Evolutionary conservation across 2,329 filamentous ascomycete species (phyloP).

Genomic region (Fusarium sp.): DNA sequence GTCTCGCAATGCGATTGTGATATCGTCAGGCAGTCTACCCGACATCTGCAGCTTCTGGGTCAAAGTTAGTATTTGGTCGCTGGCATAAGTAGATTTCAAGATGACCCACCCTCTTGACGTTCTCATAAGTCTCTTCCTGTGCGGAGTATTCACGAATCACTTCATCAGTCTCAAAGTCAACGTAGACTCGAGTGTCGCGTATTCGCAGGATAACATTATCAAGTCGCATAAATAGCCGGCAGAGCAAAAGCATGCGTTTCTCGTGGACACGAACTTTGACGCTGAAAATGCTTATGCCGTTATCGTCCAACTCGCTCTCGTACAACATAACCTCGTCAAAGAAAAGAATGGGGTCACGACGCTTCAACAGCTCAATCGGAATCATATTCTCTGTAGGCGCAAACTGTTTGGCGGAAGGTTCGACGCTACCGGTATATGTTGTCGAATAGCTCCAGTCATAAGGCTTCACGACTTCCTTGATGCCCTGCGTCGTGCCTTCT

Average conservation of each 20-base stretch:
- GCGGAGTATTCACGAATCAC: constrained; percentile 91
- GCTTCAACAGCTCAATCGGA: constrained; percentile 86
- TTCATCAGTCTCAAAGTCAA: constrained; percentile 84
- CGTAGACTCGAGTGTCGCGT: constrained; percentile 89
- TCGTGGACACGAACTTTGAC: constrained; percentile 96
- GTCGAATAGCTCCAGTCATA: constrained; percentile 99
- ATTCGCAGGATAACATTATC: constrained; percentile 91
- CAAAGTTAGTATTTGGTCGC: background rate
- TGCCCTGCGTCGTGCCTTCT: constrained; percentile 84
- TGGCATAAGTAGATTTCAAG: background rate
- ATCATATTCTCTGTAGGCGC: constrained; percentile 64
- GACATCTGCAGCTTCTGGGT: constrained; percentile 62
- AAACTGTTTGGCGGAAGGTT: constrained; percentile 49
- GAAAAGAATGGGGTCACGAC: constrained; percentile 93
- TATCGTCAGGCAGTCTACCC: constrained; percentile 73
- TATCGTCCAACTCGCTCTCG: constrained; percentile 97
- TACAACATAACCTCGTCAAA: constrained; percentile 97
- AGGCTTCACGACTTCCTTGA: constrained; percentile 93
- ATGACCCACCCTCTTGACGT: constrained; percentile 74
- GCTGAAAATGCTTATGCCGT: constrained; percentile 90
- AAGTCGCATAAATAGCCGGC: constrained; percentile 90
- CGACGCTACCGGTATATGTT: constrained; percentile 80
- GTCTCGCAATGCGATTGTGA: constrained; percentile 82
- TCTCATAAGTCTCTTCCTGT: constrained; percentile 84
- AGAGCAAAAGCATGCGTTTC: constrained; percentile 84